Percentiles rank a stretch among this genome's conserved stretches.
These are phyloP conservation scores for Solanum peruvianum DNA, from an alignment of 257 asterid genomes.

Conservation along the genomic window DNA sequence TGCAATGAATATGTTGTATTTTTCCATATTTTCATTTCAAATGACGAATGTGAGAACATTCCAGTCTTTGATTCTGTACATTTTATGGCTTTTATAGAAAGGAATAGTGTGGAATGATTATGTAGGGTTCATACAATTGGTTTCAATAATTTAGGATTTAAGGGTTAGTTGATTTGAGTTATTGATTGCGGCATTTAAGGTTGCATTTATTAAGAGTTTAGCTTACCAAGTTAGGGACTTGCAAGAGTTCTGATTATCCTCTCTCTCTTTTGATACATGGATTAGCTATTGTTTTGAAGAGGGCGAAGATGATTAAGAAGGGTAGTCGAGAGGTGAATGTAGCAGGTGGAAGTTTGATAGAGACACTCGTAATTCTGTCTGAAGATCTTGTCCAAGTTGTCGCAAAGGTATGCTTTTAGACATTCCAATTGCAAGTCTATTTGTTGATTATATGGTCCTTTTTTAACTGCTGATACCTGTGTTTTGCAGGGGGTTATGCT, in stretches of 20 bases:
- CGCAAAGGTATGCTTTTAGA: conserved; percentile 48
- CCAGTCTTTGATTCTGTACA: neutral
- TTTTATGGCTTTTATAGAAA: neutral
- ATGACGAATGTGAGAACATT: neutral
- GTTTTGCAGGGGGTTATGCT: conserved; percentile 39
- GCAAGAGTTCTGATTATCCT: neutral
- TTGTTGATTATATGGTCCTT: neutral
- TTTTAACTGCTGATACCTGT: neutral
- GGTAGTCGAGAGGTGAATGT: conserved; percentile 49
- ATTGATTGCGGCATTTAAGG: neutral
- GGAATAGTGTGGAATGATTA: neutral
- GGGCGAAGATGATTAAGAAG: conserved; percentile 64
- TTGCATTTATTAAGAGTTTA: neutral
- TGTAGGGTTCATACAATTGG: neutral
- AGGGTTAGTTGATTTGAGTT: neutral
- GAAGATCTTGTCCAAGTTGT: conserved; percentile 87
- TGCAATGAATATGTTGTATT: neutral
- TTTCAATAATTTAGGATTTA: neutral
- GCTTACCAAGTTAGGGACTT: neutral
- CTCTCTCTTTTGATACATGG: conserved; percentile 1
- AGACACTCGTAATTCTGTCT: conserved; percentile 57
- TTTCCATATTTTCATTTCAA: neutral
- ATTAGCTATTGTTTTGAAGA: conserved; percentile 78
- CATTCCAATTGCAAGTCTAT: neutral
- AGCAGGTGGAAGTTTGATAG: conserved; percentile 40